Base-by-base conservation (phyloP, 2,329 filamentous ascomycete species). In the Septoria petroselini region DNA sequence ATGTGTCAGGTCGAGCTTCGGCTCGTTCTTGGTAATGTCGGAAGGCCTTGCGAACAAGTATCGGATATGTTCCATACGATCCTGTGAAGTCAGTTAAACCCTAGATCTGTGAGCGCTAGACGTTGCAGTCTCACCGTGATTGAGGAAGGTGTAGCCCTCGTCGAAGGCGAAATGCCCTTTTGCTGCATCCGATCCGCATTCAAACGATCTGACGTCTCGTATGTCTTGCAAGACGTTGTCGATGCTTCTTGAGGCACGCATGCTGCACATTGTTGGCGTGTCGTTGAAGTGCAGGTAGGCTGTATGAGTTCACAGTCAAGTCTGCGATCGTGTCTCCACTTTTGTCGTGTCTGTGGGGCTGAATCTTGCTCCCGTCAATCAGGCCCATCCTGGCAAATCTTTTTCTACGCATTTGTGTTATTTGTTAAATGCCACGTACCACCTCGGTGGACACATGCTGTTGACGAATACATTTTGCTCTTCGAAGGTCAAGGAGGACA, bases 21-120 rank as follows among this genome's bases (percentile, higher is more conserved):
- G 76, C 72, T 3, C 73, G 70, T 52, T 83, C 79, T 64, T 91
- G 84, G 62, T 84, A 86, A 14, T 73, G 62, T n/a, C 78, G 81
- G 17, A 84, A 75, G 43, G 75, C 76, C 11, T 77, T 69, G n/a
- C 77, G 78, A 51, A 96, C 75, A n/a, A 70, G 64, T 9, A 70
- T 73, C 2, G 91, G 90, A 61, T 84, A 82, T 2, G 84, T 83
- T 31, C 91, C 90, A 65, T 87, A 95, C 0, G 89, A 94, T 38
- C 88, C 86, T 82, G 29, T 27, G 5, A 15, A 37, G 14, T 18
- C 34, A 37, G 34, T 18, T 8, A 4, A 14, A 18, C 7, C 5
- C 11, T 8, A 18, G 3, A 8, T 4, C 14, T 15, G 11, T 37
- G 15, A 7, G 4, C 8, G 34, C 11, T 3, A 18, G 23, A 5